Conservation (phyloP, 192 early-diverging fungal genomes). For the Coemansia sp. region DNA sequence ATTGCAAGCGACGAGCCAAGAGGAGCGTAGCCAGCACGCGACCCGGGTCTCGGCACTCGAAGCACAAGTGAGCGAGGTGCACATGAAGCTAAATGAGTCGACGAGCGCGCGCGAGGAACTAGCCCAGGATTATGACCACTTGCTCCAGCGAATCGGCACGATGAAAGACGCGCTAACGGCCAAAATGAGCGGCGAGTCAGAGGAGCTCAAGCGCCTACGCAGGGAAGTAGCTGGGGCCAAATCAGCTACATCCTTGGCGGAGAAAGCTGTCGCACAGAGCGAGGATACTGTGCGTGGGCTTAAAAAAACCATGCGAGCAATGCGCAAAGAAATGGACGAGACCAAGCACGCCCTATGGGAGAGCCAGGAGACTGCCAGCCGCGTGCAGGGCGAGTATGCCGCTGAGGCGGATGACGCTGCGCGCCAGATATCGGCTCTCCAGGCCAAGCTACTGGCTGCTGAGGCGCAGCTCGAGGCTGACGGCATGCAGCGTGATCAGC, state of each 20-base stretch:
- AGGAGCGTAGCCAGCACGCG: constrained; percentile 9
- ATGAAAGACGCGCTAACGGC: constrained; percentile 83
- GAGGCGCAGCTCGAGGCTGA: constrained; percentile 41
- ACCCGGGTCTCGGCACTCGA: constrained; percentile 23
- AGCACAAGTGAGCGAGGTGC: constrained; percentile 22
- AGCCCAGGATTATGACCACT: constrained; percentile 61
- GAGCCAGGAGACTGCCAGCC: constrained; percentile 42
- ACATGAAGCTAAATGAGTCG: constrained; percentile 35
- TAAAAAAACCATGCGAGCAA: constrained; percentile 4
- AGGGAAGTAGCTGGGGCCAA: constrained; percentile 28
- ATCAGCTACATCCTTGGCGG: constrained; percentile 9
- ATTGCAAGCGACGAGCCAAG: constrained; percentile 3
- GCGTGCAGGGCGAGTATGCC: constrained; percentile 31
- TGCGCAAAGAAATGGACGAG: constrained; percentile 37
- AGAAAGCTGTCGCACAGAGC: constrained; percentile 10
- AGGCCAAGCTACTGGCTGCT: constrained; percentile 24
- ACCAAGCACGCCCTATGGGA: constrained; percentile 44
- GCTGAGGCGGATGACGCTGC: constrained; percentile 24
- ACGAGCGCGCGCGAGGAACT: constrained; percentile 54
- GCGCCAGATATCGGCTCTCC: constrained; percentile 30
- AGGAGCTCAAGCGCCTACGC: constrained; percentile 56
- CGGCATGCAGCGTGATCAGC: constrained; percentile 28
- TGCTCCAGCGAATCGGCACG: constrained; percentile 75
- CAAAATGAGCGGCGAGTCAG: constrained; percentile 83
- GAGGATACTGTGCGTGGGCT: constrained; percentile 11